phyloP scores from a whole-genome alignment of 2,329 filamentous ascomycete species.

The Fusarium continuum region DNA sequence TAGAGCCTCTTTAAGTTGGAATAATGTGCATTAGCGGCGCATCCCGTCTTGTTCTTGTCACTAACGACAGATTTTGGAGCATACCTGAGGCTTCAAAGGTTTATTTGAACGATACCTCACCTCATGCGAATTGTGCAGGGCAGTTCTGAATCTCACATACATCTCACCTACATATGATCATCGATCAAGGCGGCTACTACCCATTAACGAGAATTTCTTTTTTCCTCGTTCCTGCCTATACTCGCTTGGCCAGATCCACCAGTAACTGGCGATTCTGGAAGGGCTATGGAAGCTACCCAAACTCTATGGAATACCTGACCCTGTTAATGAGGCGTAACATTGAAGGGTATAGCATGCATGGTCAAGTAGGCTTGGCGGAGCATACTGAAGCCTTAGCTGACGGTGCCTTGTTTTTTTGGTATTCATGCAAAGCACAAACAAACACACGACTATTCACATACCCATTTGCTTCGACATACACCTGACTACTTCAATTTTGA shows the following conservation, averaged over 20 bases:
- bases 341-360: slow-evolving; percentile 33
- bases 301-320: slow-evolving; percentile 18
- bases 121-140: slow-evolving; percentile 1
- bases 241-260: slow-evolving; percentile 22
- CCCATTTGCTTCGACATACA: not conserved
- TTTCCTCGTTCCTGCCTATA: slow-evolving; percentile 8
- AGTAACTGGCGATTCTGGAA: slow-evolving; percentile 31
- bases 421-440: too few relatives aligned
- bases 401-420: not conserved
- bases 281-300: slow-evolving; percentile 18
- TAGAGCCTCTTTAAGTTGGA: slow-evolving; percentile 22
- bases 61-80: not conserved
- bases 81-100: slow-evolving; percentile 2
- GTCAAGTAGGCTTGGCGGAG: slow-evolving; percentile 21
- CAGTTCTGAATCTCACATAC: slow-evolving; percentile 10
- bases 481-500: not conserved
- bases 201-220: slow-evolving; percentile 24
- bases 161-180: slow-evolving; percentile 25
- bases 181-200: slow-evolving; percentile 18
- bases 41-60: slow-evolving; percentile 12
- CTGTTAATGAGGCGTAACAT: slow-evolving; percentile 30
- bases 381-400: slow-evolving; percentile 7
- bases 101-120: not conserved
- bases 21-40: slow-evolving; percentile 30
- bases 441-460: too few relatives aligned